Conservation (phyloP, 2,329 filamentous ascomycete species). For the Fusarium sp. region DNA sequence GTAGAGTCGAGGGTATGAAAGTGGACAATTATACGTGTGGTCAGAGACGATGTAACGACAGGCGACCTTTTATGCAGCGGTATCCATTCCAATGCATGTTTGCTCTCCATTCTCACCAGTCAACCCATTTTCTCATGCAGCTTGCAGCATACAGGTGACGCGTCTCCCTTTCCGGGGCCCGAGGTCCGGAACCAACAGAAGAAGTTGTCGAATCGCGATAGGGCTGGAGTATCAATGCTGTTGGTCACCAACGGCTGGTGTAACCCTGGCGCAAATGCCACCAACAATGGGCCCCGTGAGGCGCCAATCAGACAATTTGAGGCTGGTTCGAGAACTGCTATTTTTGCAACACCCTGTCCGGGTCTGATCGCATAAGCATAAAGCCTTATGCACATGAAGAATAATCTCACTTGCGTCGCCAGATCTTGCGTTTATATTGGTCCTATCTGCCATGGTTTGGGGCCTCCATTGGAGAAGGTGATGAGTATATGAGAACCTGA, state of each 20-base stretch:
- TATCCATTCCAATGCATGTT: not conserved
- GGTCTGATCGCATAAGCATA: not conserved
- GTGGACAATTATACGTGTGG: not conserved
- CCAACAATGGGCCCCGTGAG: fast-evolving
- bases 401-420: not conserved
- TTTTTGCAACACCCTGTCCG: not conserved
- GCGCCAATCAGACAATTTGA: not conserved
- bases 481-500: not conserved
- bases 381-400: too few species aligned
- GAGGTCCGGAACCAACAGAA: not conserved
- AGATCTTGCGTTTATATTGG: too few species aligned
- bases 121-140: not conserved
- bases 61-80: not conserved
- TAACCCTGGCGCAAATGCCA: not conserved
- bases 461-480: not conserved
- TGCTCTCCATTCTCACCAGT: not conserved
- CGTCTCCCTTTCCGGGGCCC: not conserved
- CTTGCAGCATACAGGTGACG: not conserved
- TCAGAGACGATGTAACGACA: not conserved
- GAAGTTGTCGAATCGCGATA: not conserved
- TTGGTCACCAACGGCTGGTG: not conserved
- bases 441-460: not conserved
- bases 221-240: not conserved
- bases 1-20: not conserved
- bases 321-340: not conserved